Evolutionary conservation across 1,284 basidiomycete genomes (phyloP).

Genomic region (Melampsora americana): DNA sequence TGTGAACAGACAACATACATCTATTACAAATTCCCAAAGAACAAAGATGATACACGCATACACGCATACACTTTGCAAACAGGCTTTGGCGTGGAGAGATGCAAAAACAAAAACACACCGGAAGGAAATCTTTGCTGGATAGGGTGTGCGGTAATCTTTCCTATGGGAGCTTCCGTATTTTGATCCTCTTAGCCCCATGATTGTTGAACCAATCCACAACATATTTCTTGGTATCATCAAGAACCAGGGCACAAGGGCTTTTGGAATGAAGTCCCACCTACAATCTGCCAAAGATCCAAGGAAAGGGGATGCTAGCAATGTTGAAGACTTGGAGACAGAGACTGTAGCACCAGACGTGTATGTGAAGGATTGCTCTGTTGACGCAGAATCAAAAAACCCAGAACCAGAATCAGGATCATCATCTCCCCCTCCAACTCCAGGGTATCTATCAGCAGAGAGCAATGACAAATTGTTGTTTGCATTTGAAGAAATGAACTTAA

Average conservation of each 20-base stretch:
- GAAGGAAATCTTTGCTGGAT: constrained; percentile 4
- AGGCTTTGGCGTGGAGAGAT: too few relatives aligned
- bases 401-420: not conserved
- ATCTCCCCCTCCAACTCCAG: not conserved
- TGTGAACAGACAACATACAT: not conserved
- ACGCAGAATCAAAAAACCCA: not conserved
- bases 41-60: too few relatives aligned
- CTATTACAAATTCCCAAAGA: not conserved
- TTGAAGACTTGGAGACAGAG: too few relatives aligned
- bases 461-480: not conserved
- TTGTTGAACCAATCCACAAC: too few relatives aligned
- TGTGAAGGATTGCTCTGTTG: not conserved
- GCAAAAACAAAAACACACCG: not conserved
- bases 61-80: not conserved
- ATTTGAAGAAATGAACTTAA: too few relatives aligned
- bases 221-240: too few relatives aligned
- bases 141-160: constrained; percentile 24
- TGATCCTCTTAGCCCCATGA: too few relatives aligned
- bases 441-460: not conserved
- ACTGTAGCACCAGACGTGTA: not conserved
- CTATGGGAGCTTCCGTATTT: constrained; percentile 20
- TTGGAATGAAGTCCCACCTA: too few relatives aligned
- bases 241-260: too few relatives aligned
- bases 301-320: not conserved
- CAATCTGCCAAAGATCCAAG: too few relatives aligned